phyloP scores from a whole-genome alignment of 345 rosid genomes.

The Salix arbutifolia region DNA sequence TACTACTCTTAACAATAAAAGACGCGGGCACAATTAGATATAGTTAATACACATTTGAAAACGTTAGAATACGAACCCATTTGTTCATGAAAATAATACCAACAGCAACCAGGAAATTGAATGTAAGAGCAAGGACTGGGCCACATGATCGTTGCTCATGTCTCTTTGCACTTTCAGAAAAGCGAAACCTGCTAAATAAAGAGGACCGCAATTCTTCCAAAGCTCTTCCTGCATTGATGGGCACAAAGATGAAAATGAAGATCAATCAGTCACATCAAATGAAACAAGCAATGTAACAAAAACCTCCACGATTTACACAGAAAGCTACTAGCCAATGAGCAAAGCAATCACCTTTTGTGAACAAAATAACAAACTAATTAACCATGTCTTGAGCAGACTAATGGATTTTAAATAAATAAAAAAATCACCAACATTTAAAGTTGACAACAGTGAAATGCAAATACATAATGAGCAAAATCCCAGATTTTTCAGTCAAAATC shows the following conservation, averaged over 20 bases:
- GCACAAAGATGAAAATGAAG: background rate
- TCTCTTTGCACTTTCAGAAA: slow-evolving; percentile 55
- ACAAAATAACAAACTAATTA: background rate
- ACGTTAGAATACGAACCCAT: slow-evolving; percentile 45
- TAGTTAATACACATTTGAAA: background rate
- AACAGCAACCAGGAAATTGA: slow-evolving; percentile 75
- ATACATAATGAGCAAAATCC: background rate
- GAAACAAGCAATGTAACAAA: background rate
- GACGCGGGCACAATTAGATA: background rate
- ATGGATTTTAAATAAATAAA: background rate
- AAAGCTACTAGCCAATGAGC: background rate
- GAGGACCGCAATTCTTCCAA: slow-evolving; percentile 70
- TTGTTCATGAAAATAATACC: slow-evolving; percentile 81
- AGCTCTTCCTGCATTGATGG: slow-evolving; percentile 50
- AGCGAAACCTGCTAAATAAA: slow-evolving; percentile 54
- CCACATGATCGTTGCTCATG: slow-evolving; percentile 59
- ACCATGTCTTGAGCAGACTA: background rate
- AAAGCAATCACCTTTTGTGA: background rate
- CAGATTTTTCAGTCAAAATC: background rate
- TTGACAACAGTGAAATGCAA: background rate
- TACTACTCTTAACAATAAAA: background rate
- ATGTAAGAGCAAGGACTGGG: slow-evolving; percentile 67
- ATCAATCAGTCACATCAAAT: background rate
- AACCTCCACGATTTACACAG: background rate
- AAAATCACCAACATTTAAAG: background rate